Conservation (phyloP, 371 early-diverging fungal species). For the Mucor lusitanicus region DNA sequence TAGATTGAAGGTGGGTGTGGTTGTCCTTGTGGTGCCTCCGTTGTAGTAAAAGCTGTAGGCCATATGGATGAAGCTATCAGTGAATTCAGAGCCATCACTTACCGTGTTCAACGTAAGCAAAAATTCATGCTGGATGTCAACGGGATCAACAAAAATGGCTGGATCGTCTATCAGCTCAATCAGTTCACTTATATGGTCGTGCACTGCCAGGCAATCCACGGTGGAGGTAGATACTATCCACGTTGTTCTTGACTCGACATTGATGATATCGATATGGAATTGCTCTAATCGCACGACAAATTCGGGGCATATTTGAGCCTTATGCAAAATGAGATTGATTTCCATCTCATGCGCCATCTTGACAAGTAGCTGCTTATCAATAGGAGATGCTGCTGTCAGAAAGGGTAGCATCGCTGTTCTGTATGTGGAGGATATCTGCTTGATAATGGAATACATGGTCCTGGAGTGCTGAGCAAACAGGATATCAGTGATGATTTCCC, state of each 20-base stretch:
- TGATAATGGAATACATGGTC: neutral
- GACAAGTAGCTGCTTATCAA: neutral
- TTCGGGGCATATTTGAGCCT: slow-evolving; percentile 1
- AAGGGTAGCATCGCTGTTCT: neutral
- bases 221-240: neutral
- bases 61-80: neutral
- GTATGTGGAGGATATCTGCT: neutral
- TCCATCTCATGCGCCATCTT: neutral
- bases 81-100: neutral
- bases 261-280: neutral
- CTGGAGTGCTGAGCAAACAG: neutral
- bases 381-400: neutral
- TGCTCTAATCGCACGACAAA: slow-evolving; percentile 2
- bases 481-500: neutral
- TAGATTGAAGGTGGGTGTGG: neutral
- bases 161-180: neutral
- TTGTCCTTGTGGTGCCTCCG: neutral
- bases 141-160: neutral
- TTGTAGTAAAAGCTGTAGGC: neutral
- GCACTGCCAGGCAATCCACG: neutral
- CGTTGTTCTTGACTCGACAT: neutral
- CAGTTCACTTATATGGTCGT: neutral
- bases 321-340: neutral
- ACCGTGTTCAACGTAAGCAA: neutral
- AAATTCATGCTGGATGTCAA: neutral